phyloP scores from a whole-genome alignment of 306 rosid species.

The Prunus padus region DNA sequence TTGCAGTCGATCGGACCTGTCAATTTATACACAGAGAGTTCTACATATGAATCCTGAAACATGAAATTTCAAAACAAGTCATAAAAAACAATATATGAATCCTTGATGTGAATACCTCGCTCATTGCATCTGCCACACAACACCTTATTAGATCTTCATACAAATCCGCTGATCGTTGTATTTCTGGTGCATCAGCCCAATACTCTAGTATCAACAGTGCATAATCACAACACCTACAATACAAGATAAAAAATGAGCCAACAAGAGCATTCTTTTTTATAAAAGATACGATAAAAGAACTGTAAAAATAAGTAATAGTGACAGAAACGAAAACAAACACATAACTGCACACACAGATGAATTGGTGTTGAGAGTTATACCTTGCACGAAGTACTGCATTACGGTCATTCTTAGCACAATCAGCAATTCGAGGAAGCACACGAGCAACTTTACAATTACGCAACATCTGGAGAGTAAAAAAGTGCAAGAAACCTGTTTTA shows the following conservation, averaged over 20 bases:
- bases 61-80: slow-evolving; percentile 12
- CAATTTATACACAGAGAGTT: slow-evolving; percentile 19
- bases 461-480: slow-evolving; percentile 62
- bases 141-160: slow-evolving; percentile 90
- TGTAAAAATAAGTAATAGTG: slow-evolving; percentile 1
- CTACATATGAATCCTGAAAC: slow-evolving; percentile 16
- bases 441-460: slow-evolving; percentile 94
- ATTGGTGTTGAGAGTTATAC: slow-evolving; percentile 36
- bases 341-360: not conserved
- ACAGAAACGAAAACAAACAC: slow-evolving; percentile 21
- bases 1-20: slow-evolving; percentile 95
- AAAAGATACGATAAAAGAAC: no score
- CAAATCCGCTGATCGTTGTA: slow-evolving; percentile 80
- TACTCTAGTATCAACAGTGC: slow-evolving; percentile 87
- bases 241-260: not conserved
- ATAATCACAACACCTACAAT: slow-evolving; percentile 92
- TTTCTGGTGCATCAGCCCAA: slow-evolving; percentile 99
- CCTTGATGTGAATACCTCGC: slow-evolving; percentile 67
- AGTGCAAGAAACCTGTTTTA: slow-evolving; percentile 22
- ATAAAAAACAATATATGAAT: slow-evolving; percentile 19
- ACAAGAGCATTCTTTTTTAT: no score
- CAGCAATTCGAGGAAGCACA: slow-evolving; percentile 83
- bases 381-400: slow-evolving; percentile 92
- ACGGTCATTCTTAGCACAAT: slow-evolving; percentile 93
- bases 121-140: slow-evolving; percentile 98